Evolutionary conservation across 1,284 basidiomycete genomes (phyloP).

Genomic region (Malassezia slooffiae): DNA sequence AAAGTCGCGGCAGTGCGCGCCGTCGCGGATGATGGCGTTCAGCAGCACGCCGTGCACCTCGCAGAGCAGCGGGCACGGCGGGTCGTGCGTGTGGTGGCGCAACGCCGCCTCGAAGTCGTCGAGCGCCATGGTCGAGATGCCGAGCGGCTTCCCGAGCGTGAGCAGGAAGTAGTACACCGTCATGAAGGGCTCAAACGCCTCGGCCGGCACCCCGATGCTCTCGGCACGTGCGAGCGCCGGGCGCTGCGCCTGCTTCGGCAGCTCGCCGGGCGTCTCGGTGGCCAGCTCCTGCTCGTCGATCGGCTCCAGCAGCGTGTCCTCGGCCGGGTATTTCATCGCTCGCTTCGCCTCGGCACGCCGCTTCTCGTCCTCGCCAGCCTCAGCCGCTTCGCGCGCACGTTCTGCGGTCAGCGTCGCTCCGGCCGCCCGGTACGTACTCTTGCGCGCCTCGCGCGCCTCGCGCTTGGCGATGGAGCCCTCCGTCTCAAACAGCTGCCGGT

Average conservation of each 20-base stretch:
- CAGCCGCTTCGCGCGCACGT: not conserved
- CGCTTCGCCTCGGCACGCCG: constrained; percentile 57
- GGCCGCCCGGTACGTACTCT: constrained; percentile 14
- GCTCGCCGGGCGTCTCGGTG: constrained; percentile 25
- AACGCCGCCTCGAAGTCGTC: constrained; percentile 86
- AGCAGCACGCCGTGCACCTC: constrained; percentile 83
- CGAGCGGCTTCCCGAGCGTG: constrained; percentile 76
- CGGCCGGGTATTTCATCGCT: constrained; percentile 61
- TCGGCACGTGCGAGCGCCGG: constrained; percentile 66
- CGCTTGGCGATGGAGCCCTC: constrained; percentile 65
- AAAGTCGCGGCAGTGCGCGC: constrained; percentile 48
- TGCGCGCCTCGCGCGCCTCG: constrained; percentile 53
- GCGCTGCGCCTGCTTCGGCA: constrained; percentile 47
- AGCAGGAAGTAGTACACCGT: constrained; percentile 85
- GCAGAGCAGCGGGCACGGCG: constrained; percentile 64
- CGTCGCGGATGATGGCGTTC: constrained; percentile 67
- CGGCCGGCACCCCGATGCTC: constrained; percentile 58
- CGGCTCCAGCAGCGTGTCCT: constrained; percentile 49
- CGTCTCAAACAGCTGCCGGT: constrained; percentile 65
- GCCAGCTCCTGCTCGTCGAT: constrained; percentile 39
- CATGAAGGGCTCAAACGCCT: constrained; percentile 70
- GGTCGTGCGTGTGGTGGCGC: constrained; percentile 61
- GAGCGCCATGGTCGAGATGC: constrained; percentile 77
- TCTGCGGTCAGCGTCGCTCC: constrained; percentile 19
- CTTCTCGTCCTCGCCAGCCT: constrained; percentile 52